Percentiles rank a stretch among this genome's conserved stretches.
Conservation (phyloP, 495 filamentous ascomycete genomes). For the Choiromyces venosus region DNA sequence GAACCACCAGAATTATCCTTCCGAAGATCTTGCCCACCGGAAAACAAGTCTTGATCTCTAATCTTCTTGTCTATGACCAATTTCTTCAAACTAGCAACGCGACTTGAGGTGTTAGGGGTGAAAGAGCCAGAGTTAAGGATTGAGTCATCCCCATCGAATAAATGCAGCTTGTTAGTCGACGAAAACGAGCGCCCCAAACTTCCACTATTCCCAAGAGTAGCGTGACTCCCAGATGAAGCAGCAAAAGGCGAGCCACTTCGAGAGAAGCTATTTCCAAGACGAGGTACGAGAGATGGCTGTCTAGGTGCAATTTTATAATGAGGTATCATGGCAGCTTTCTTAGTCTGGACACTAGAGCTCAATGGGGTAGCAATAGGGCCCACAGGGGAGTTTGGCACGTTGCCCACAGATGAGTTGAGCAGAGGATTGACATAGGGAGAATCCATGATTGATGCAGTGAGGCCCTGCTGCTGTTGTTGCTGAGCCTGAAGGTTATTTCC, state of each 20-base stretch:
- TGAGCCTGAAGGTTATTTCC: slow-evolving; percentile 32
- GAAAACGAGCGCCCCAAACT: slow-evolving; percentile 44
- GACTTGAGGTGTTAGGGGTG: slow-evolving; percentile 60
- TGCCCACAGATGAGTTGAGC: slow-evolving; percentile 36
- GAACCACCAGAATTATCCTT: slow-evolving; percentile 45
- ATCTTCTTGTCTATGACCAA: slow-evolving; percentile 83
- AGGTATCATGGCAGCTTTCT: slow-evolving; percentile 66
- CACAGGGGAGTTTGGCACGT: slow-evolving; percentile 25
- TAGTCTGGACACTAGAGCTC: slow-evolving; percentile 65
- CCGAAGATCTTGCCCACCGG: slow-evolving; percentile 58
- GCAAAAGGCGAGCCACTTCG: slow-evolving; percentile 38
- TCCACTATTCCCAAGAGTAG: slow-evolving; percentile 24
- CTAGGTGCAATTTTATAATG: slow-evolving; percentile 82
- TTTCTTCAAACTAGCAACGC: slow-evolving; percentile 69
- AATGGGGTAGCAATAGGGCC: slow-evolving; percentile 51
- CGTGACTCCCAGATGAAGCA: slow-evolving; percentile 26
- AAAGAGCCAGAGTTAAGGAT: slow-evolving; percentile 82
- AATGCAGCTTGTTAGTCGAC: slow-evolving; percentile 62
- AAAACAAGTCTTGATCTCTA: slow-evolving; percentile 46
- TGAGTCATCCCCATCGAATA: slow-evolving; percentile 66
- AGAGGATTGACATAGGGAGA: slow-evolving; percentile 79
- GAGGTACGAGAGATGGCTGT: slow-evolving; percentile 71
- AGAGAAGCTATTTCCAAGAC: slow-evolving; percentile 54
- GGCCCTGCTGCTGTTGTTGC: slow-evolving; percentile 43
- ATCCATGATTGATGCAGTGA: slow-evolving; percentile 71